phyloP scores from a whole-genome alignment of 805 yeast genomes.

The Schwanniomyces pseudopolymorphus region DNA sequence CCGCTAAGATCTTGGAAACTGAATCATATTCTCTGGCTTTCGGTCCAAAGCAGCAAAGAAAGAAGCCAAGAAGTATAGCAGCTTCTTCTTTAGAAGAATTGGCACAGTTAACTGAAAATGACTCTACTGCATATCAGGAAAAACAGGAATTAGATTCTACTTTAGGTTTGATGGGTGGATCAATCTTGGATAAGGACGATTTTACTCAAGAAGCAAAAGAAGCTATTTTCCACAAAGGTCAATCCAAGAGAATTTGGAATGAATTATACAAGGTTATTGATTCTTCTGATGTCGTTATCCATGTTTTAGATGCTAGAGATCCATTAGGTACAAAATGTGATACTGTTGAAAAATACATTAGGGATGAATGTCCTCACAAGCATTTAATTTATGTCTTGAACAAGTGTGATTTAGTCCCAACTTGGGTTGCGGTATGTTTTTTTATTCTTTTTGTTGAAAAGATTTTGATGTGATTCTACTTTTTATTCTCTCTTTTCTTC shows the following conservation, averaged over 20 bases:
- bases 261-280: slow-evolving; percentile 95
- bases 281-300: slow-evolving; percentile 95
- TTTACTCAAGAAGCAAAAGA: slow-evolving; percentile 91
- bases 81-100: slow-evolving; percentile 79
- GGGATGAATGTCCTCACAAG: slow-evolving; percentile 93
- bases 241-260: slow-evolving; percentile 98
- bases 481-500: slow-evolving; percentile 6
- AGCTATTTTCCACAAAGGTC: slow-evolving; percentile 94
- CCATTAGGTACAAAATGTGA: slow-evolving; percentile 95
- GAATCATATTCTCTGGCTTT: slow-evolving; percentile 80
- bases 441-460: slow-evolving; percentile 4
- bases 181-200: slow-evolving; percentile 63
- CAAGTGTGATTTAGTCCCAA: slow-evolving; percentile 97
- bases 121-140: slow-evolving; percentile 63
- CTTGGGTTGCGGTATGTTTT: slow-evolving; percentile 98
- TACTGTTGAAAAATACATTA: slow-evolving; percentile 88
- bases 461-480: slow-evolving; percentile 1
- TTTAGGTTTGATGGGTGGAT: slow-evolving; percentile 76
- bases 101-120: slow-evolving; percentile 56
- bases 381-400: slow-evolving; percentile 92
- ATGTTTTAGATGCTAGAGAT: slow-evolving; percentile 96
- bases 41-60: slow-evolving; percentile 94
- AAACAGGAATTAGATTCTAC: slow-evolving; percentile 74
- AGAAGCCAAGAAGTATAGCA: slow-evolving; percentile 75
- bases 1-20: slow-evolving; percentile 80